A percentile compares a stretch with the other conserved stretches of the same genome.
phyloP scores from a whole-genome alignment of 2,329 filamentous ascomycete species.

The Nigrospora oryzae region DNA sequence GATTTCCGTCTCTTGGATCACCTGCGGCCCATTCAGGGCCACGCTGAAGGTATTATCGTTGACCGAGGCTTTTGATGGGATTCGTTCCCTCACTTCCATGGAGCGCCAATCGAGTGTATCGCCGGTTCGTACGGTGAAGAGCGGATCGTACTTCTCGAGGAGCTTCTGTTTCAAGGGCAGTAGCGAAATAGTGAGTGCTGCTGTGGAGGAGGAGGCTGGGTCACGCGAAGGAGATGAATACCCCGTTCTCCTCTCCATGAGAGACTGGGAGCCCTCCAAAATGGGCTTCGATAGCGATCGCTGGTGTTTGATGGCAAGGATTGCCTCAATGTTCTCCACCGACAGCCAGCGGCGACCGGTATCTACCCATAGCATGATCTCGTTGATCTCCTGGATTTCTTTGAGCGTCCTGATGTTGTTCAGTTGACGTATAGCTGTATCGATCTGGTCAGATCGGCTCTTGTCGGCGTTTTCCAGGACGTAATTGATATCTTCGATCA shows the following conservation, averaged over 20 bases:
- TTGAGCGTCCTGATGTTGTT: conserved; percentile 21
- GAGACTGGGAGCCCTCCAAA: too few relatives aligned
- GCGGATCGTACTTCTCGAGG: conserved; percentile 16
- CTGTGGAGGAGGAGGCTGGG: background rate
- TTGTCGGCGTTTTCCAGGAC: conserved; percentile 20
- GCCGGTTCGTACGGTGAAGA: conserved; percentile 18
- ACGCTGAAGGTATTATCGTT: background rate
- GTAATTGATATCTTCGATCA: conserved; percentile 23
- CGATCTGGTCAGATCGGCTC: conserved; percentile 20
- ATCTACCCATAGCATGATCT: conserved; percentile 26
- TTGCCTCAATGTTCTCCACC: conserved; percentile 16
- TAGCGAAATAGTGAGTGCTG: conserved; percentile 15
- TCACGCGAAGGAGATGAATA: background rate
- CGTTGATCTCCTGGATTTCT: conserved; percentile 27
- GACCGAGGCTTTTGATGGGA: conserved; percentile 12
- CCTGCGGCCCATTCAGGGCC: conserved; percentile 6
- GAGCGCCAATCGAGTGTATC: conserved; percentile 18
- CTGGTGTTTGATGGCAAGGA: conserved; percentile 18
- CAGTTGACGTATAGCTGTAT: conserved; percentile 20
- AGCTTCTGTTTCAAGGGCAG: conserved; percentile 20
- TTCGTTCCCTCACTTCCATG: conserved; percentile 14
- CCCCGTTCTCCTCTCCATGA: too few relatives aligned
- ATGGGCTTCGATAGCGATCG: background rate
- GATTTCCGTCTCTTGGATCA: conserved; percentile 20
- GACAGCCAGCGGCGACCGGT: conserved; percentile 14